A percentile compares a stretch with the other conserved stretches of the same genome.
Evolutionary conservation across 768 basidiomycete species (phyloP).

Genomic region (Dictyophora rubrovolvata): DNA sequence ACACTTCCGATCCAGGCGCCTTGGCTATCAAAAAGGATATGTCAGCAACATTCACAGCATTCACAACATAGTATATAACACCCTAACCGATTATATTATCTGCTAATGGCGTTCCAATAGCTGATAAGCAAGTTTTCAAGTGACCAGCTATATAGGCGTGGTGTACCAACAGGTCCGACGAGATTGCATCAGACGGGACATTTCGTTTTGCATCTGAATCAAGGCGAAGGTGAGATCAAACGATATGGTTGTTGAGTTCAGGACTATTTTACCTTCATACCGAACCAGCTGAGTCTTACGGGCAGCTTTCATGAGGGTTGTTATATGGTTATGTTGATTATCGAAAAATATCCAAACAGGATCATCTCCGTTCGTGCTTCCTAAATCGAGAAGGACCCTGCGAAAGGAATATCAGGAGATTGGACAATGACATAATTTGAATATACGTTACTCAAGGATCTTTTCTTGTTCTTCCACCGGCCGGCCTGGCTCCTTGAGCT

Average conservation of each 20-base stretch:
- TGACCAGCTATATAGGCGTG: conserved; percentile 41
- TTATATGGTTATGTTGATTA: conserved; percentile 78
- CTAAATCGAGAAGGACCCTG: conserved; percentile 80
- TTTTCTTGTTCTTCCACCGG: conserved; percentile 92
- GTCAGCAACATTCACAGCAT: neutral
- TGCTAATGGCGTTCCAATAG: conserved; percentile 52
- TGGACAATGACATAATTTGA: neutral
- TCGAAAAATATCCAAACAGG: conserved; percentile 96
- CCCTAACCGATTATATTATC: conserved; percentile 51
- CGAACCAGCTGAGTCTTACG: conserved; percentile 42
- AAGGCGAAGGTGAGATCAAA: neutral
- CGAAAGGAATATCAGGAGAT: neutral
- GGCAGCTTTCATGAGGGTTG: conserved; percentile 61
- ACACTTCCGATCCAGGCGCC: conserved; percentile 63
- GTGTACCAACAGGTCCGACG: conserved; percentile 27
- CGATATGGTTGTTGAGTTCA: neutral
- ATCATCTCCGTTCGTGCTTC: conserved; percentile 63
- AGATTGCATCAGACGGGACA: neutral
- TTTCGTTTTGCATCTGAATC: conserved; percentile 1
- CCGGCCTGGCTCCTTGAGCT: conserved; percentile 70
- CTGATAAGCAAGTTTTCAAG: conserved; percentile 47
- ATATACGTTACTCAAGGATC: conserved; percentile 75
- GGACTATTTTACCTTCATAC: conserved; percentile 34
- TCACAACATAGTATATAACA: conserved; percentile 2
- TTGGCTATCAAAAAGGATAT: conserved; percentile 36